Evolutionary conservation across 2,329 filamentous ascomycete species (phyloP).

Genomic region (Fusarium chuoi): DNA sequence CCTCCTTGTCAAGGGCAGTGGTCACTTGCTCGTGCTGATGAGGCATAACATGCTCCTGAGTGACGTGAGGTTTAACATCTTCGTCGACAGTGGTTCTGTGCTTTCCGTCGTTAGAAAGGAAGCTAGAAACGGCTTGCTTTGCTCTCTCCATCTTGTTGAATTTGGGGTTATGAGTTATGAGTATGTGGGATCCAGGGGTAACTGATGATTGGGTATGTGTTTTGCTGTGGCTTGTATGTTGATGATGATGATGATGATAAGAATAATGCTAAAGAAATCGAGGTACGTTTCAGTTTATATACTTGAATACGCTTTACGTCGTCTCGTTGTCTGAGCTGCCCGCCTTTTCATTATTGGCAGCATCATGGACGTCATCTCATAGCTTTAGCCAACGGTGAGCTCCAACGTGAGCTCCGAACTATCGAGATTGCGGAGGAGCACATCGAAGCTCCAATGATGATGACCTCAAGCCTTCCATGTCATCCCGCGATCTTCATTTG

Average conservation of each 20-base stretch:
- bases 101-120: slow-evolving; percentile 70
- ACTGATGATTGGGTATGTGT: neutral
- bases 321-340: neutral
- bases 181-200: neutral
- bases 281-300: slow-evolving; percentile 22
- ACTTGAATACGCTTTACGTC: slow-evolving; percentile 1
- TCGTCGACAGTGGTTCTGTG: slow-evolving; percentile 78
- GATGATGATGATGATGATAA: neutral
- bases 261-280: neutral
- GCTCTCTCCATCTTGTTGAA: slow-evolving; percentile 68
- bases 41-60: slow-evolving; percentile 68
- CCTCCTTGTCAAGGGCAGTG: slow-evolving; percentile 73
- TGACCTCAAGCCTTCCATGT: slow-evolving; percentile 35
- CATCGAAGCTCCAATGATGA: neutral
- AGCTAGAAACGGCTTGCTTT: slow-evolving; percentile 69
- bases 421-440: neutral
- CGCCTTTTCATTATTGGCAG: slow-evolving; percentile 16
- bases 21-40: slow-evolving; percentile 70
- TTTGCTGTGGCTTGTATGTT: neutral
- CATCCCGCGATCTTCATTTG: slow-evolving; percentile 36
- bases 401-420: neutral
- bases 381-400: slow-evolving; percentile 5
- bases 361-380: slow-evolving; percentile 33
- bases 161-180: neutral
- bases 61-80: slow-evolving; percentile 68